phyloP scores from a whole-genome alignment of 179 eudicot genomes.

The Silene vulgaris region DNA sequence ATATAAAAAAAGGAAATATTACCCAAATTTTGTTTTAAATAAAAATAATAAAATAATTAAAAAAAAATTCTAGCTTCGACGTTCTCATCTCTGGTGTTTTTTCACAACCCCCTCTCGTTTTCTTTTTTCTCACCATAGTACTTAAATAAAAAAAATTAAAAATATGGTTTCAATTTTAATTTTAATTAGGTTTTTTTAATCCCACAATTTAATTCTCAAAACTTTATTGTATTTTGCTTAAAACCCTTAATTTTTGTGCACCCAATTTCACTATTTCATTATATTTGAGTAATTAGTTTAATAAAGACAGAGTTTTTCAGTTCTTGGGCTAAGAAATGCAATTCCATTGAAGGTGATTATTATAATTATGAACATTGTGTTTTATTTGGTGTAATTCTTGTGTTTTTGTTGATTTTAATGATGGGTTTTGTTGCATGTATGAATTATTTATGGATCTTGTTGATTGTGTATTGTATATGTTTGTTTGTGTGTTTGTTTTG shows the following conservation, averaged over 20 bases:
- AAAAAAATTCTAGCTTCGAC: background rate
- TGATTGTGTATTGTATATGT: conserved; percentile 9
- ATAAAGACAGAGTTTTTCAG: conserved; percentile 19
- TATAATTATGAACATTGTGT: conserved; percentile 12
- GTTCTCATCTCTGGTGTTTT: background rate
- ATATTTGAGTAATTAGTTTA: conserved; percentile 21
- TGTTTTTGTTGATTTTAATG: background rate
- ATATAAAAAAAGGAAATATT: background rate
- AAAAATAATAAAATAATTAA: too few relatives aligned
- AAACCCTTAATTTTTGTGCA: conserved; percentile 14
- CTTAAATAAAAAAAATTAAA: background rate
- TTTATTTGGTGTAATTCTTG: conserved; percentile 14
- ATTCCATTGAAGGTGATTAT: conserved; percentile 28
- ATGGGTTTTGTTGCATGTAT: conserved; percentile 28
- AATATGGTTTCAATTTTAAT: conserved; percentile 6
- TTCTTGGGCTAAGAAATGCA: conserved; percentile 19
- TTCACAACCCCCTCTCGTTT: background rate
- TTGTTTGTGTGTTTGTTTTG: conserved; percentile 15
- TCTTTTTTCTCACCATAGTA: background rate
- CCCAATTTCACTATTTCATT: conserved; percentile 28
- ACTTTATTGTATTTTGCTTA: background rate
- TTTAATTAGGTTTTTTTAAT: background rate
- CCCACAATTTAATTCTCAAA: background rate
- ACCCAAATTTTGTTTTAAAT: background rate
- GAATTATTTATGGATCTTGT: conserved; percentile 30